Base-by-base conservation (phyloP, 1,139 yeast genomes). In the Scheffersomyces quercinus region DNA sequence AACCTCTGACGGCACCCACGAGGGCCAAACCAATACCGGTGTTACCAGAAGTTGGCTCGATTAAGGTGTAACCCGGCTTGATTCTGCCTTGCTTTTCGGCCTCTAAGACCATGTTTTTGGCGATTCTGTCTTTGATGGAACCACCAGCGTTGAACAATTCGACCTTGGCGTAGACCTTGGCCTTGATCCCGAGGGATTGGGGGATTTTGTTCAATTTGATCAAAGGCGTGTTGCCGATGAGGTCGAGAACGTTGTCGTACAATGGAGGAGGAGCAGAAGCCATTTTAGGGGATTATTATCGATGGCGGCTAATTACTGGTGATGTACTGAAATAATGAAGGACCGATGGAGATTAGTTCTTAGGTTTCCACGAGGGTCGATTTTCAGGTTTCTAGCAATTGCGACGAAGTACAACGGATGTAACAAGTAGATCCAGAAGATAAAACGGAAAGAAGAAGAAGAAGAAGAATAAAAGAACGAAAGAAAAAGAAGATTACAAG, bases 21-120 rank as follows among this genome's bases (percentile, higher is more conserved):
- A 88, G 74, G 4, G 96, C 96, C 55, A 88, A 76, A 50, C 96
- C 96, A 60, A 88, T 88, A 68, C 96, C 96, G 41, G 90, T 85
- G 67, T 85, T 85, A 61, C 96, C 96, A 11, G 93, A 85, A 29
- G 96, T 88, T 44, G 96, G 96, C 68, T 88, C 96, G 54, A 88
- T 88, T 59, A 88, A 71, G 29, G 96, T 88, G 60, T 85, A 83
- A 2, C 95, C 95, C 14, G 96, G 95, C 68, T 85, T 86, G 57
- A 88, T 86, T 54, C 81, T 70, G 40, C 96, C 96, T 29, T 76
- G 71, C 55, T 78, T 80, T 65, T 88, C 96, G 20, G 96, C 96
- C 60, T 87, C 88, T 58, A 85, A 85, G 26, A 88, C 85, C 81
- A 88, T 83, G 60, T 85, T 73, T 53, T 75, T 73, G 55, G 81